Conservation (phyloP, 2,329 filamentous ascomycete species). For the Verticillium longisporum region DNA sequence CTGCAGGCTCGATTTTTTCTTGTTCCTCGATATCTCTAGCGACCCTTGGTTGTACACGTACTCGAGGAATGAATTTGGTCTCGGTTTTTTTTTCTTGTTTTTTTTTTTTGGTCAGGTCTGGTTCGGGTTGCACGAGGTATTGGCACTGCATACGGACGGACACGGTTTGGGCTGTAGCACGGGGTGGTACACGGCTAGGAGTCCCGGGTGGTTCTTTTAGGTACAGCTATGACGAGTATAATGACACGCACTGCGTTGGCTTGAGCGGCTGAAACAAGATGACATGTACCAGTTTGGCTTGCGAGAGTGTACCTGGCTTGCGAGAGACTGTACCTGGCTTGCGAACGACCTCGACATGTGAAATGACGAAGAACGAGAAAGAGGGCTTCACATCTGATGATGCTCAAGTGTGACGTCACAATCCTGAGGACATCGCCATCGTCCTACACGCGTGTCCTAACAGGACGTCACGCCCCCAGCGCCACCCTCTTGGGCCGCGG, state of each 20-base stretch:
- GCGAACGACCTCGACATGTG: no score
- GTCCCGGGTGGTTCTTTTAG: neutral
- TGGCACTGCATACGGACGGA: neutral
- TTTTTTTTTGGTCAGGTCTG: neutral
- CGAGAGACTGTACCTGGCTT: no score
- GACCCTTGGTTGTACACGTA: neutral
- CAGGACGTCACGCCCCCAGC: constrained; percentile 23
- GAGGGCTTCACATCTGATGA: no score
- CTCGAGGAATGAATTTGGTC: neutral
- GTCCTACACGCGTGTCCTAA: no score
- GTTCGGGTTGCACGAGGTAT: neutral
- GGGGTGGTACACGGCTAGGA: neutral
- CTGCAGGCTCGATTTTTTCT: neutral
- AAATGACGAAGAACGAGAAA: no score
- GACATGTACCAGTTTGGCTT: neutral
- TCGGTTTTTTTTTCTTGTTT: neutral
- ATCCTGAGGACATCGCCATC: no score
- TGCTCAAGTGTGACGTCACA: no score
- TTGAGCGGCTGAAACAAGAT: constrained; percentile 1
- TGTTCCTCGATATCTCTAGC: neutral
- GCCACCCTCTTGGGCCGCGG: constrained; percentile 25
- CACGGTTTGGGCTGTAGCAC: neutral
- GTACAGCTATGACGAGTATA: neutral
- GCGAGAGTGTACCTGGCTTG: no score
- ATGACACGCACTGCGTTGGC: neutral